These are phyloP conservation scores for Hypoxylon sp. DNA, from an alignment of 2,329 filamentous ascomycete species.

Conservation along the genomic window DNA sequence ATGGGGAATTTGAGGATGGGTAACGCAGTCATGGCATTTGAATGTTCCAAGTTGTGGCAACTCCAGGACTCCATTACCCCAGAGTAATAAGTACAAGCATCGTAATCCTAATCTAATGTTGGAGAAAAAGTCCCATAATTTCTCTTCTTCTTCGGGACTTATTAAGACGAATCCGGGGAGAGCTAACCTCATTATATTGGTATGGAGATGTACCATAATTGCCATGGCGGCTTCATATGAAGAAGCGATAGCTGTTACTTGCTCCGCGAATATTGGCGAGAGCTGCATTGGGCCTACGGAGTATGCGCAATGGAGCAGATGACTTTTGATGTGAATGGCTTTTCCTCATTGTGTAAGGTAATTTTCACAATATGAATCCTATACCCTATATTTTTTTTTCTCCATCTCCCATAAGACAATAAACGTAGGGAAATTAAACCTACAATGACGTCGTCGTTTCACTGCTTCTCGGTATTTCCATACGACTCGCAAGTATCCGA, in stretches of 20 bases:
- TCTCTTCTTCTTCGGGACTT: conserved; percentile 32
- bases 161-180: conserved; percentile 30
- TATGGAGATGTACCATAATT: conserved; percentile 13
- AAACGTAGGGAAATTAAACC: conserved; percentile 11
- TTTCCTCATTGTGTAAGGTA: neutral
- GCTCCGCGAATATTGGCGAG: conserved; percentile 19
- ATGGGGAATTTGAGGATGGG: conserved; percentile 4
- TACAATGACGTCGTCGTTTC: conserved; percentile 22
- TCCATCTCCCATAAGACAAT: conserved; percentile 22
- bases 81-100: conserved; percentile 24
- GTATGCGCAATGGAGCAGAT: conserved; percentile 19
- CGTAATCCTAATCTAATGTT: conserved; percentile 38
- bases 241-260: conserved; percentile 3
- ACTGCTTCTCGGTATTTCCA: conserved; percentile 25
- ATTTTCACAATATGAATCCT: conserved; percentile 9
- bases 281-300: conserved; percentile 35
- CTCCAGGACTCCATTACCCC: conserved; percentile 24
- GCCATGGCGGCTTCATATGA: conserved; percentile 25
- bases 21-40: neutral
- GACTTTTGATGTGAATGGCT: conserved; percentile 7
- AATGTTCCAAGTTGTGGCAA: conserved; percentile 17
- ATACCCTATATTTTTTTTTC: conserved; percentile 3
- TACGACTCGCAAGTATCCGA: conserved; percentile 8
- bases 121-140: conserved; percentile 25
- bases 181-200: conserved; percentile 32